Percentiles rank a stretch among this genome's conserved stretches.
Conservation (phyloP, 495 filamentous ascomycete genomes). For the Xylaria flabelliformis region DNA sequence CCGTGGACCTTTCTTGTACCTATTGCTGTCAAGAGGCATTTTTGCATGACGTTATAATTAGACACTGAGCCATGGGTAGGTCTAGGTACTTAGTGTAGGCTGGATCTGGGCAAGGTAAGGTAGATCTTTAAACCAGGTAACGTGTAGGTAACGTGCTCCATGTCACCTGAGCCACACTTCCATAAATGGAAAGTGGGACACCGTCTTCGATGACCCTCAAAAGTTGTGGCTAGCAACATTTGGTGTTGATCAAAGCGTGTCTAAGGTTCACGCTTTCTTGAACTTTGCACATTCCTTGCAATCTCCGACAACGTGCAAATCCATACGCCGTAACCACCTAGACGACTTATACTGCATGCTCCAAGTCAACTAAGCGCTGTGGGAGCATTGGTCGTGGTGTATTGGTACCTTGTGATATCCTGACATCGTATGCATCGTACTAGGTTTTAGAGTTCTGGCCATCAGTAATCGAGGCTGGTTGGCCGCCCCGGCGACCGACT, state of each 20-base stretch:
- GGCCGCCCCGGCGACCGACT: conserved; percentile 12
- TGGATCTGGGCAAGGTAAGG: too few species aligned
- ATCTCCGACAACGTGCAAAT: background rate
- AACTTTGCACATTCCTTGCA: background rate
- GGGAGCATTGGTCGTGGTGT: background rate
- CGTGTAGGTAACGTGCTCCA: background rate
- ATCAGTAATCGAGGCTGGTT: background rate
- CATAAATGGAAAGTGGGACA: background rate
- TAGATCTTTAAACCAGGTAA: background rate
- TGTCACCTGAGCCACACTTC: background rate
- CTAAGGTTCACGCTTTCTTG: background rate
- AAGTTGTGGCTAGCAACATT: background rate
- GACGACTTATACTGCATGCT: background rate
- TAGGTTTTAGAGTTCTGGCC: background rate
- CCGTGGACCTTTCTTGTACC: background rate
- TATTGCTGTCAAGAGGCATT: background rate
- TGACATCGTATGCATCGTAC: background rate
- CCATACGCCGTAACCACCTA: background rate
- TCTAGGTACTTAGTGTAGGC: too few species aligned
- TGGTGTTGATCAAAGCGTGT: background rate
- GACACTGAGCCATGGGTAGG: too few species aligned
- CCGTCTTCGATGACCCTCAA: background rate
- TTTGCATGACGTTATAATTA: conserved; percentile 4
- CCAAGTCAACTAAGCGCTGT: background rate
- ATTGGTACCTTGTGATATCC: background rate